Evolutionary conservation across 2,329 filamentous ascomycete species (phyloP), one percentile per base, ranked within the genome.

Genomic region (Trichoderma aggressivum): DNA sequence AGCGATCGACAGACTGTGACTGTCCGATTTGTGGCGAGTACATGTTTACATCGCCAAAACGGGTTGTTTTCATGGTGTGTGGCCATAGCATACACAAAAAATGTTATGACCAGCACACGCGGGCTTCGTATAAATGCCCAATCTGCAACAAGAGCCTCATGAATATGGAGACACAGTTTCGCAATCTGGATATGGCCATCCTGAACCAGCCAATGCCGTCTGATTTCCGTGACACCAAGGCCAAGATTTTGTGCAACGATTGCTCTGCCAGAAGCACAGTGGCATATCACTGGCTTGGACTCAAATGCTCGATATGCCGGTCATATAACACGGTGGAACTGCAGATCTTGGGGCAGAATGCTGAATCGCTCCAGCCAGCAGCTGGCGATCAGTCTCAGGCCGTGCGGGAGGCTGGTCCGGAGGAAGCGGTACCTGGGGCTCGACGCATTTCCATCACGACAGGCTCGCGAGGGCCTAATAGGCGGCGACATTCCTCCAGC

Each of bases 21-120:
- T 99, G 96, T 80, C 96, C 96, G 5, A 97, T 99, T 70, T 99
- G 96, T 80, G 92, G 94, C 74, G 94, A 98, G 72, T 97, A 97
- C 79, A 92, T 99, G 85, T 98, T 98, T 80, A 97, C 92, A 2
- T 97, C 95, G 10, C 92, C 93, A 3, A 90, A 90, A 70, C 90
- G 92, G 0, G 94, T 98, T 8, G 94, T 97, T 26, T 97, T 97
- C 78, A 96, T 99, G 92, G 89, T 90, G 50, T 99, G 96, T 80
- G 96, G 96, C 3, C 96, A 99, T 80, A 97, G 95, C 78, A 97
- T 99, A 79, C 96, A 99, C 81, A 91, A 92, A 76, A 89, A 89
- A 71, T 99, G 96, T 82, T 96, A 97, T 78, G 89, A 93, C 59
- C 89, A 96, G 76, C 92, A 97, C 79, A 94, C 97, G 85, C 91